phyloP scores from a whole-genome alignment of 192 early-diverging fungal genomes.

The Entomortierella parvispora region DNA sequence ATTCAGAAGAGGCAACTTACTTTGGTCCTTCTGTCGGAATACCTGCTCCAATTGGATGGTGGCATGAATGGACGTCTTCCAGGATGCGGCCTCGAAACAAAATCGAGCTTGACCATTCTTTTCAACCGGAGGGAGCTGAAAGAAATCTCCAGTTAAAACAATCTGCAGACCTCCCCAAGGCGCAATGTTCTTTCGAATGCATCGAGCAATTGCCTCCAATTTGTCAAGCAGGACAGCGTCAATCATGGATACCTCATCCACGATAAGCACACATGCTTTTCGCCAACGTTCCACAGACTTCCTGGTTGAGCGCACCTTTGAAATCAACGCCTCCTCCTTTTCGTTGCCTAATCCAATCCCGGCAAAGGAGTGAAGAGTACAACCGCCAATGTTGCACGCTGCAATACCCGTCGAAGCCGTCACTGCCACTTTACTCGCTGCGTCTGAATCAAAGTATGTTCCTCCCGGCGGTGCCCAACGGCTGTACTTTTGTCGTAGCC shows the following conservation, averaged over 20 bases:
- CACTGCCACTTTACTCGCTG: slow-evolving; percentile 54
- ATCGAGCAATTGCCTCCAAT: slow-evolving; percentile 71
- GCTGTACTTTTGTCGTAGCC: slow-evolving; percentile 55
- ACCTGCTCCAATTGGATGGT: slow-evolving; percentile 80
- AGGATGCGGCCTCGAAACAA: slow-evolving; percentile 72
- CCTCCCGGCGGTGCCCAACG: slow-evolving; percentile 56
- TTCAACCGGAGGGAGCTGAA: slow-evolving; percentile 81
- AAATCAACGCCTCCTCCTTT: slow-evolving; percentile 17
- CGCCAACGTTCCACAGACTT: slow-evolving; percentile 66
- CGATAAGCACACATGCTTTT: slow-evolving; percentile 69
- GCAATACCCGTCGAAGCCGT: slow-evolving; percentile 87
- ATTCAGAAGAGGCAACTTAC: slow-evolving; percentile 24
- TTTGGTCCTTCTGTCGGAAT: slow-evolving; percentile 84
- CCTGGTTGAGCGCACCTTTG: slow-evolving; percentile 28
- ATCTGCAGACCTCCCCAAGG: slow-evolving; percentile 87
- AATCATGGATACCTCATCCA: slow-evolving; percentile 88
- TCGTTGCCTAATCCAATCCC: slow-evolving; percentile 72
- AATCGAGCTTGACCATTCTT: slow-evolving; percentile 59
- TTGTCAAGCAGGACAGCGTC: slow-evolving; percentile 79
- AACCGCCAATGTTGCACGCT: slow-evolving; percentile 80
- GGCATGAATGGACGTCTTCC: slow-evolving; percentile 59
- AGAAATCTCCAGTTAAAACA: slow-evolving; percentile 79
- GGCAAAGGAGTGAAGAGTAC: slow-evolving; percentile 78
- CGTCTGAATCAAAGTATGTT: slow-evolving; percentile 52
- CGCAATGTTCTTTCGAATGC: slow-evolving; percentile 31